These are phyloP conservation scores for Vicia faba DNA, from an alignment of 306 rosid species.

Conservation along the genomic window DNA sequence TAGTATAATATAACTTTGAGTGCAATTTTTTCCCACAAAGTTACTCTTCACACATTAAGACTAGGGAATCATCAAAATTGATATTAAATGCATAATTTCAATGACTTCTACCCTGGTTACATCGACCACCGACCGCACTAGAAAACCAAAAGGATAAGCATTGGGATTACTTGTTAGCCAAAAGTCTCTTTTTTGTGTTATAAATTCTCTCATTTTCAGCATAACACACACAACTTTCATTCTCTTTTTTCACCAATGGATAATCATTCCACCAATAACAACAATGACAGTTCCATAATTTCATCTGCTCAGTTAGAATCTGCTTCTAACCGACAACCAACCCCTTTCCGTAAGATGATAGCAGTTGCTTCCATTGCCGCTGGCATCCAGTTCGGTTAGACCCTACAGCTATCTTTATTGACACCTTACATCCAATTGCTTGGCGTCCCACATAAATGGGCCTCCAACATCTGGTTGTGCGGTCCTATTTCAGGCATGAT, in stretches of 20 bases:
- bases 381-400: conserved; percentile 83
- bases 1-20: too few relatives aligned
- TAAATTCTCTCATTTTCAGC: background rate
- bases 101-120: background rate
- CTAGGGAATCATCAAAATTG: background rate
- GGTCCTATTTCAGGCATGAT: conserved; percentile 73
- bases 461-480: conserved; percentile 76
- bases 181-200: background rate
- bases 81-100: background rate
- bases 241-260: background rate
- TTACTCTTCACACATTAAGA: background rate
- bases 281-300: background rate
- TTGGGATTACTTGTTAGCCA: background rate
- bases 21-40: too few relatives aligned
- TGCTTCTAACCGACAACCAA: background rate
- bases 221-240: background rate
- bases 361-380: conserved; percentile 69
- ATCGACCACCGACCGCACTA: conserved; percentile 2
- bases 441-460: conserved; percentile 69
- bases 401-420: conserved; percentile 63
- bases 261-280: background rate
- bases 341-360: conserved; percentile 43
- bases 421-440: conserved; percentile 76
- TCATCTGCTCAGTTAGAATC: background rate
- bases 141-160: background rate